Percentiles rank a stretch among this genome's conserved stretches.
Evolutionary conservation across 2,329 filamentous ascomycete genomes (phyloP).

Genomic region (Cryphonectria naterciae): DNA sequence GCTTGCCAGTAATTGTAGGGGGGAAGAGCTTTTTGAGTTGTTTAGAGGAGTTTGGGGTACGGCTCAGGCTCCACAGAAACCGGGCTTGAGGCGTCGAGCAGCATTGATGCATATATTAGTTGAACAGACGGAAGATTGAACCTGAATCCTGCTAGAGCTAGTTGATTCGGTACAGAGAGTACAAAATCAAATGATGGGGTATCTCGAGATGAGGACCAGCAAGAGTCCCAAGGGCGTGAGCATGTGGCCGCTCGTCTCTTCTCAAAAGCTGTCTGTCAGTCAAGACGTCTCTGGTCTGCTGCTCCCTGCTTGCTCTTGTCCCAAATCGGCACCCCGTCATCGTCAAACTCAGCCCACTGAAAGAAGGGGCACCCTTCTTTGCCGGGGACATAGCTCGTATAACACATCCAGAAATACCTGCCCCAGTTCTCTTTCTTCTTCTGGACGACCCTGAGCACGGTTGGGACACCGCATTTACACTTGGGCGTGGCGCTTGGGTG

Average conservation of each 20-base stretch:
- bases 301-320: not conserved
- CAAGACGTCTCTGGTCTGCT: too few relatives aligned
- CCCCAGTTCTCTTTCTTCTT: conserved; percentile 76
- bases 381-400: conserved; percentile 72
- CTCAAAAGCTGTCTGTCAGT: not conserved
- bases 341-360: conserved; percentile 83
- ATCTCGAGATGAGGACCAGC: not conserved
- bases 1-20: not conserved
- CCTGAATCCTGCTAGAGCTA: not conserved
- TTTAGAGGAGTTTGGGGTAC: not conserved
- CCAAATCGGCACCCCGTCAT: conserved; percentile 81
- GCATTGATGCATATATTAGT: not conserved
- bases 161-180: not conserved
- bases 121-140: not conserved
- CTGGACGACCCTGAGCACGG: conserved; percentile 76
- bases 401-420: conserved; percentile 89
- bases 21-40: not conserved
- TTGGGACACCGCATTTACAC: conserved; percentile 74
- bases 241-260: not conserved
- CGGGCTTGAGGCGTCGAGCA: not conserved
- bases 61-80: not conserved
- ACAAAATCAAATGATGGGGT: not conserved
- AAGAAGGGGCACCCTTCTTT: conserved; percentile 77
- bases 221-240: not conserved
- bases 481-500: conserved; percentile 78